A percentile compares a stretch with the other conserved stretches of the same genome.
Evolutionary conservation across 495 filamentous ascomycete genomes (phyloP).

Genomic region (Podospora sp.): DNA sequence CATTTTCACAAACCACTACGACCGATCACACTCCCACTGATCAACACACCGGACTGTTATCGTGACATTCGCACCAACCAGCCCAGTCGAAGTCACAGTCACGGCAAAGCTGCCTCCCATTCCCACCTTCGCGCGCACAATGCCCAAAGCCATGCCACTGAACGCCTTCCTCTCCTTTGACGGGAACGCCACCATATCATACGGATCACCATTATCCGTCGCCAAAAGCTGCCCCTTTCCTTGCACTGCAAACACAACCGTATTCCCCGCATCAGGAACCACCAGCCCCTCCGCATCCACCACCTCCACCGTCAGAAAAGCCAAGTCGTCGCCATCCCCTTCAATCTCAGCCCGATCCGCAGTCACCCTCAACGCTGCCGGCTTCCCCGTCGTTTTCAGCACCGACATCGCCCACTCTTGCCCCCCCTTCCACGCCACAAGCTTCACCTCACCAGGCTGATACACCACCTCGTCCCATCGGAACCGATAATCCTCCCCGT

Average conservation of each 20-base stretch:
- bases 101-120: slow-evolving; percentile 37
- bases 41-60: not conserved
- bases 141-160: slow-evolving; percentile 43
- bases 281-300: slow-evolving; percentile 35
- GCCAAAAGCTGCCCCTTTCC: slow-evolving; percentile 46
- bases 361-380: slow-evolving; percentile 38
- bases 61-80: slow-evolving; percentile 12
- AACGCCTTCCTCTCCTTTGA: slow-evolving; percentile 46
- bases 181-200: slow-evolving; percentile 47
- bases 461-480: slow-evolving; percentile 53
- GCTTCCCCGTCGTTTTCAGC: slow-evolving; percentile 38
- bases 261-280: slow-evolving; percentile 34
- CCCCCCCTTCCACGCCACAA: slow-evolving; percentile 49
- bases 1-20: too few relatives aligned
- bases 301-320: slow-evolving; percentile 47
- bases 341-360: slow-evolving; percentile 44
- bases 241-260: slow-evolving; percentile 42
- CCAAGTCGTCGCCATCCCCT: slow-evolving; percentile 43
- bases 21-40: too few relatives aligned
- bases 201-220: slow-evolving; percentile 50
- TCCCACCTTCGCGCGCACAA: slow-evolving; percentile 40
- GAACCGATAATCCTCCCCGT: slow-evolving; percentile 44
- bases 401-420: slow-evolving; percentile 45
- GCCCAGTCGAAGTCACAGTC: slow-evolving; percentile 35
- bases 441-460: slow-evolving; percentile 47